Evolutionary conservation across 2,329 filamentous ascomycete species (phyloP).

Genomic region (Pseudovirgaria hyperparasitica): DNA sequence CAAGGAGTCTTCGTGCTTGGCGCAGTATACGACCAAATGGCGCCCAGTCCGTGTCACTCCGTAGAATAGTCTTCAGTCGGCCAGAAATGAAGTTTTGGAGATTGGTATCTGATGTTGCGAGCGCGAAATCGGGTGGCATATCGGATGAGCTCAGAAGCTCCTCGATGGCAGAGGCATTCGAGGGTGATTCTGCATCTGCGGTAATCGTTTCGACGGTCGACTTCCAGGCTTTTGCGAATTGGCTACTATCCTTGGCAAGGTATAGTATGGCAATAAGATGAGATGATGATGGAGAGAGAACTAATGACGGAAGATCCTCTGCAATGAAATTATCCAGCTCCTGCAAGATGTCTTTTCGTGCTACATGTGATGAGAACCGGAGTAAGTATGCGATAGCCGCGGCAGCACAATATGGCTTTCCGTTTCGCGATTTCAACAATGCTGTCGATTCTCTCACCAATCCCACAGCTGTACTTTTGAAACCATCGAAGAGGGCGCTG

Average conservation of each 20-base stretch:
- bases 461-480: too few species aligned
- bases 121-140: slow-evolving; percentile 20
- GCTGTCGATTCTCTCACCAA: slow-evolving; percentile 38
- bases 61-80: slow-evolving; percentile 16
- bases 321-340: slow-evolving; percentile 34
- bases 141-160: slow-evolving; percentile 21
- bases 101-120: slow-evolving; percentile 20
- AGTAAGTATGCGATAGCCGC: slow-evolving; percentile 43
- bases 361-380: too few species aligned
- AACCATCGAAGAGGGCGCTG: too few species aligned
- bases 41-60: slow-evolving; percentile 21
- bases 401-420: slow-evolving; percentile 55
- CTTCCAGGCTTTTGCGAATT: slow-evolving; percentile 19
- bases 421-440: slow-evolving; percentile 41
- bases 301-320: slow-evolving; percentile 43
- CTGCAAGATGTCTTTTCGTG: too few species aligned
- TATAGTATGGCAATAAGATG: slow-evolving; percentile 55
- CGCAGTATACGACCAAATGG: slow-evolving; percentile 23
- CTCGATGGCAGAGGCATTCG: slow-evolving; percentile 16
- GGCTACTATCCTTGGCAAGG: slow-evolving; percentile 21
- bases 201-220: slow-evolving; percentile 17
- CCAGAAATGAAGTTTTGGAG: slow-evolving; percentile 22
- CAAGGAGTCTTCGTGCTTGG: slow-evolving; percentile 18
- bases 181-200: slow-evolving; percentile 14
- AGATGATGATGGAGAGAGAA: slow-evolving; percentile 55